Base-by-base conservation (phyloP, 176 grass and related monocot species). In the Saccharum spontaneum region DNA sequence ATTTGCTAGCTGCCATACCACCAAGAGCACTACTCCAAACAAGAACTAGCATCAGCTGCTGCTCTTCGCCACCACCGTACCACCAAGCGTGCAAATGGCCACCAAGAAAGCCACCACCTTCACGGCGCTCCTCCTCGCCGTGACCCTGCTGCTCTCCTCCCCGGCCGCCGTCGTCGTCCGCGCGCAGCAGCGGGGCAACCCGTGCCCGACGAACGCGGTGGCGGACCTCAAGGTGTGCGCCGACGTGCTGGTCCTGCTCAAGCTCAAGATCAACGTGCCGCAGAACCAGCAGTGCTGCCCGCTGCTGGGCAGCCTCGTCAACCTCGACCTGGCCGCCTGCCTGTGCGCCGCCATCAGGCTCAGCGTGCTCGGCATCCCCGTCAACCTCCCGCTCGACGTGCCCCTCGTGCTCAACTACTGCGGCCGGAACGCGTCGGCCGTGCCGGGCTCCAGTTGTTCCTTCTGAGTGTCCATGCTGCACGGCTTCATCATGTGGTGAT, bases 331-430 rank as follows among this genome's bases (percentile, higher is more conserved):
- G 13, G 92, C 66, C 24, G 76, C 69, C 26, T 94, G 92, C 86
- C 86, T 94, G 10, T 94, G 92, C 83, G 82, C 86, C 86, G 83
- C 83, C 76, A 87, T 94, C 83, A 84, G 57, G 83, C 66, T 88
- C 80, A 84, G 1, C 76, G 66, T 89, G 2, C 0, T 94, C 52
- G 92, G 92, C 71, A 87, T 91, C 76, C 84, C 81, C 86, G 1
- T 91, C 83, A 91, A 94, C 86, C 76, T 94, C 24, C 86, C 89
- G 60, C 50, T 88, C 71, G 83, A 94, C 83, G 83, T 94, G 64
- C 84, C 86, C 23, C 89, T 94, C 66, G 33, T 93, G 28, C 67
- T 90, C 68, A 93, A 90, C 85, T 90, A 82, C 91, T 93, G 91
- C 88, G 85, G 81, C 46, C 85, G 70, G 13, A 90, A 86, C 49